phyloP scores from a whole-genome alignment of 768 basidiomycete species.

The Leccinum variicolor region DNA sequence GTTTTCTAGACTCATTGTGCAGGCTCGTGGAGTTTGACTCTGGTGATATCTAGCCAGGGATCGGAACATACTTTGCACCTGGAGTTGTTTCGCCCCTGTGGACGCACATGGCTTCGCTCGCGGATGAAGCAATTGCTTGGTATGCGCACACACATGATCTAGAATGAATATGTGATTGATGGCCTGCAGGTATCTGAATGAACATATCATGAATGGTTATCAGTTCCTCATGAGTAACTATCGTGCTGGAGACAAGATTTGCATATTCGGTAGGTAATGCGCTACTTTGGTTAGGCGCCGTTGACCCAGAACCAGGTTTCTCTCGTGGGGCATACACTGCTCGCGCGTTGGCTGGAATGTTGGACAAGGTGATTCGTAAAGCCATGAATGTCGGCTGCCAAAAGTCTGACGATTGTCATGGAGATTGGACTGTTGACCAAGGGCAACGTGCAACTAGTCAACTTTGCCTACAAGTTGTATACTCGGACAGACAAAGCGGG shows the following conservation, averaged over 20 bases:
- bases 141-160: slow-evolving; percentile 26
- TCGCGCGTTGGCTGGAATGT: slow-evolving; percentile 71
- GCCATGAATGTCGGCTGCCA: not conserved
- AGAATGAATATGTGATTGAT: not conserved
- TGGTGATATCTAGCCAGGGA: slow-evolving; percentile 36
- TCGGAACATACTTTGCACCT: slow-evolving; percentile 53
- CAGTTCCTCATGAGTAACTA: slow-evolving; percentile 78
- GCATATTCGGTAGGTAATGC: slow-evolving; percentile 55
- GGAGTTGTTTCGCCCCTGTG: slow-evolving; percentile 65
- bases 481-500: slow-evolving; percentile 46
- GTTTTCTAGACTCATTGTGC: slow-evolving; percentile 1
- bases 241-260: slow-evolving; percentile 67
- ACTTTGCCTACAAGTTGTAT: slow-evolving; percentile 75
- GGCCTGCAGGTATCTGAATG: slow-evolving; percentile 59
- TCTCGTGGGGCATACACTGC: slow-evolving; percentile 68
- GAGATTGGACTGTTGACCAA: slow-evolving; percentile 70
- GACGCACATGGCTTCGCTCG: slow-evolving; percentile 52
- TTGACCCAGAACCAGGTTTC: slow-evolving; percentile 50
- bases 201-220: slow-evolving; percentile 74
- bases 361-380: slow-evolving; percentile 52
- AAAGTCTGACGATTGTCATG: not conserved
- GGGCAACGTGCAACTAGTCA: slow-evolving; percentile 65
- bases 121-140: slow-evolving; percentile 76
- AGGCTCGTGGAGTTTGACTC: not conserved
- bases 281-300: not conserved